A percentile compares a stretch with the other conserved stretches of the same genome.
Conservation (phyloP, 2,329 filamentous ascomycete species). For the Ophiostoma quercus region DNA sequence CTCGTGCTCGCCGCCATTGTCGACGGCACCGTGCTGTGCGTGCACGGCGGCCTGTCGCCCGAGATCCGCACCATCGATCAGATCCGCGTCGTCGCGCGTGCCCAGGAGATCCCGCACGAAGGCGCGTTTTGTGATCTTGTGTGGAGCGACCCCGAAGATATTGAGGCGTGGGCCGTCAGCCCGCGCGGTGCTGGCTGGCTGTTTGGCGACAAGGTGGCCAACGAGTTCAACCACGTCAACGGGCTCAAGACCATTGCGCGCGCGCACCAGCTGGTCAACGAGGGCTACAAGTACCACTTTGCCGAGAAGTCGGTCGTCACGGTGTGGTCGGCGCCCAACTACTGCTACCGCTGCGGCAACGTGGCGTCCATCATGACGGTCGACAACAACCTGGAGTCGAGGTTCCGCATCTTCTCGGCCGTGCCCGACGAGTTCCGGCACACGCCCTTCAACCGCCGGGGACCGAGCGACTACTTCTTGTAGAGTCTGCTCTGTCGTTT, state of each 20-base stretch:
- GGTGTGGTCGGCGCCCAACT: constrained; percentile 96
- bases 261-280: constrained; percentile 96
- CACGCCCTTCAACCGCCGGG: constrained; percentile 65
- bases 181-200: constrained; percentile 96
- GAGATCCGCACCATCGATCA: constrained; percentile 97
- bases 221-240: constrained; percentile 96
- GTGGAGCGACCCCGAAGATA: constrained; percentile 96
- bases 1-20: constrained; percentile 94
- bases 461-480: constrained; percentile 66
- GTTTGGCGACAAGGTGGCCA: constrained; percentile 95
- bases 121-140: constrained; percentile 97
- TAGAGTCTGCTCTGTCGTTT: constrained; percentile 32
- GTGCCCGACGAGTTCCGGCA: constrained; percentile 82
- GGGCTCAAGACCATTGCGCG: constrained; percentile 91
- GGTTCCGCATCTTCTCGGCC: constrained; percentile 87
- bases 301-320: constrained; percentile 92
- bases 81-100: constrained; percentile 96
- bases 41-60: constrained; percentile 84
- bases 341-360: constrained; percentile 93
- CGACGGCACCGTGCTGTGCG: constrained; percentile 96
- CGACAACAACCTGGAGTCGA: constrained; percentile 75
- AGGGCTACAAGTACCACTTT: constrained; percentile 98
- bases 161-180: constrained; percentile 93
- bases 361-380: constrained; percentile 95
- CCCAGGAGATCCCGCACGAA: constrained; percentile 96